Evolutionary conservation across 768 basidiomycete species (phyloP), one percentile per base, ranked within the genome.

Genomic region (Termitomyces sp.): DNA sequence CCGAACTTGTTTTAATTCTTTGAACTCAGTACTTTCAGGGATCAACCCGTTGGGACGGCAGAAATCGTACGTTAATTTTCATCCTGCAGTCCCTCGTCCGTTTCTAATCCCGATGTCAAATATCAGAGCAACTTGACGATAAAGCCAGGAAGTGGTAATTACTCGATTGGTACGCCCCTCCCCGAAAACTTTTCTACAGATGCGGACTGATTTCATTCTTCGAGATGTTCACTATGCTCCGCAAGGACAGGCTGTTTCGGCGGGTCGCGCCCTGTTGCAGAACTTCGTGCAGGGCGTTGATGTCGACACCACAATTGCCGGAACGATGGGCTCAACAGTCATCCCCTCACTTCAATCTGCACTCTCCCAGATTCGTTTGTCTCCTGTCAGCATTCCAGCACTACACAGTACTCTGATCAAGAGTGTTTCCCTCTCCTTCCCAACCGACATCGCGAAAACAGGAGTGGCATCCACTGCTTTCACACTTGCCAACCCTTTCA

Each of bases 271-370:
- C 9, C 65, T 90, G 58, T 75, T 90, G 46, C 80, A 87, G 68
- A 85, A 86, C 65, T 90, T 82, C 64, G 68, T 90, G n/a, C 82
- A 87, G 69, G 88, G 86, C 17, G 61, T 83, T 31, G 71, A 82
- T 58, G 80, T 80, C 7, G 71, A 74, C 44, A 84, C 83, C 1
- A 73, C 74, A 5, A 89, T 90, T 52, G 62, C 71, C 7, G 88
- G 88, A 5, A 75, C 78, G 12, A 75, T 73, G 1, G 73, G 63
- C 38, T 83, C 87, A 4, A 90, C 87, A 0, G 71, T 75, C 0
- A 83, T 90, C 16, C 73, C 73, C 38, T 89, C 88, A 1, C 70
- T 90, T 37, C 77, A 86, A 63, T 66, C 70, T 12, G 87, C 86
- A 0, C 72, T 90, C 47, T 82, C 84, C 6, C 70, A 82, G 56